phyloP scores from a whole-genome alignment of 306 rosid species.

The Dalbergia cochinchinensis region DNA sequence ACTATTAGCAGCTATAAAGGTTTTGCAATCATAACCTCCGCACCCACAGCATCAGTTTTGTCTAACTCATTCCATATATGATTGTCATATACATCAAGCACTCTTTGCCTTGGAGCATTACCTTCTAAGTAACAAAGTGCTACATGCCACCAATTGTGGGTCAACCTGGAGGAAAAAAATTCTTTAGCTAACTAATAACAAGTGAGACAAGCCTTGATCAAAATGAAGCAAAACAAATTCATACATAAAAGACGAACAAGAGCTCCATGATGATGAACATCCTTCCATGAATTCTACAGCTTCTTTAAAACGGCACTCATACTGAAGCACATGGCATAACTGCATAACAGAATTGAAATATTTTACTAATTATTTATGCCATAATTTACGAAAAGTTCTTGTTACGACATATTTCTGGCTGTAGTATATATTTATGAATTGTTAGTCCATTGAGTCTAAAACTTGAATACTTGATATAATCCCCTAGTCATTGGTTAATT shows the following conservation, averaged over 20 bases:
- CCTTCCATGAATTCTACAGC: conserved; percentile 89
- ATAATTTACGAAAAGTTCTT: conserved; percentile 19
- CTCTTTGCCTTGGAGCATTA: conserved; percentile 60
- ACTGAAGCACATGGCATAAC: conserved; percentile 93
- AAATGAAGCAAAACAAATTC: conserved; percentile 38
- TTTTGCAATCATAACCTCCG: conserved; percentile 59
- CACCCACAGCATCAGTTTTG: conserved; percentile 57
- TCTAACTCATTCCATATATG: conserved; percentile 89
- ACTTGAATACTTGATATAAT: conserved; percentile 18
- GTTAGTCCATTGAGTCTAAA: conserved; percentile 2
- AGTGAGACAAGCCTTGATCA: conserved; percentile 29
- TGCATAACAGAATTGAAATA: conserved; percentile 54
- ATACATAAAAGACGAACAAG: conserved; percentile 74
- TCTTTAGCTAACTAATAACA: conserved; percentile 31
- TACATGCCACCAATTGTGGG: conserved; percentile 99
- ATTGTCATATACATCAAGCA: conserved; percentile 73
- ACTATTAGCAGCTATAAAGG: conserved; percentile 19
- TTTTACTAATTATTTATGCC: conserved; percentile 21
- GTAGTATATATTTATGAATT: conserved; percentile 5
- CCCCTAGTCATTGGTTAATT: conserved; percentile 18
- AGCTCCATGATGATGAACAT: conserved; percentile 79
- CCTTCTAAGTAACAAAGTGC: conserved; percentile 95
- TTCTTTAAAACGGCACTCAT: conserved; percentile 75
- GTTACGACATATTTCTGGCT: conserved; percentile 1
- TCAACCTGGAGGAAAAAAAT: conserved; percentile 64